phyloP scores from a whole-genome alignment of 164 flowering plant genomes.

The Vitis rotundifolia region DNA sequence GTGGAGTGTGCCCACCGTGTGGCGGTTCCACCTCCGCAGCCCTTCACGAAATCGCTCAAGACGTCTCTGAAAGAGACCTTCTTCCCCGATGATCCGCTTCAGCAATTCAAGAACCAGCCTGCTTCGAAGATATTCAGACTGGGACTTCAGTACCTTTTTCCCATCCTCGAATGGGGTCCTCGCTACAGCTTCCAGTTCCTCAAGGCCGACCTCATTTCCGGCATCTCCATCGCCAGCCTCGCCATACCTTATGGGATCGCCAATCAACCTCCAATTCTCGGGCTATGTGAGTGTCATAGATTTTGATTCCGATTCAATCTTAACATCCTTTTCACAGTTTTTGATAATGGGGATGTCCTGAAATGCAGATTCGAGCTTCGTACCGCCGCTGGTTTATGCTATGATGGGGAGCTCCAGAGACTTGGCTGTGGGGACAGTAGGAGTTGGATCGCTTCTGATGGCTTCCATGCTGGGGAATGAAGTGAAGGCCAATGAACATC shows the following conservation, averaged over 20 bases:
- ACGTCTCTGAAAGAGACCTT: conserved; percentile 72
- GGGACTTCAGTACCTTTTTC: conserved; percentile 70
- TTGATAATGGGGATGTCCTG: background rate
- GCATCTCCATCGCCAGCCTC: conserved; percentile 93
- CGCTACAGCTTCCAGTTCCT: conserved; percentile 62
- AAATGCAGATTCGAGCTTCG: conserved; percentile 85
- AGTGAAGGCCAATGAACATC: conserved; percentile 61
- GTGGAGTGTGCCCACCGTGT: conserved; percentile 43
- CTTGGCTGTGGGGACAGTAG: conserved; percentile 95
- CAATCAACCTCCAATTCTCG: conserved; percentile 86
- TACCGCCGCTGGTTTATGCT: conserved; percentile 93
- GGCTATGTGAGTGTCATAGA: conserved; percentile 64
- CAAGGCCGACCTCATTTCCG: conserved; percentile 74
- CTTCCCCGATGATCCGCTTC: conserved; percentile 90
- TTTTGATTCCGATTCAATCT: background rate
- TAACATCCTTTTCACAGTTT: background rate
- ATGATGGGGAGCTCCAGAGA: conserved; percentile 98
- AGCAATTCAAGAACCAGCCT: conserved; percentile 78
- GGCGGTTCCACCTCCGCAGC: conserved; percentile 72
- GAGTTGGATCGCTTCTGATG: conserved; percentile 81
- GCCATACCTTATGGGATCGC: conserved; percentile 99
- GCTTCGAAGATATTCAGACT: conserved; percentile 30
- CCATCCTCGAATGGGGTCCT: conserved; percentile 89
- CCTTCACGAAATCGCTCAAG: conserved; percentile 55
- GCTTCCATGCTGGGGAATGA: conserved; percentile 75